Conservation (phyloP, 169 alveolate species). For the Cryptosporidium bovis region DNA sequence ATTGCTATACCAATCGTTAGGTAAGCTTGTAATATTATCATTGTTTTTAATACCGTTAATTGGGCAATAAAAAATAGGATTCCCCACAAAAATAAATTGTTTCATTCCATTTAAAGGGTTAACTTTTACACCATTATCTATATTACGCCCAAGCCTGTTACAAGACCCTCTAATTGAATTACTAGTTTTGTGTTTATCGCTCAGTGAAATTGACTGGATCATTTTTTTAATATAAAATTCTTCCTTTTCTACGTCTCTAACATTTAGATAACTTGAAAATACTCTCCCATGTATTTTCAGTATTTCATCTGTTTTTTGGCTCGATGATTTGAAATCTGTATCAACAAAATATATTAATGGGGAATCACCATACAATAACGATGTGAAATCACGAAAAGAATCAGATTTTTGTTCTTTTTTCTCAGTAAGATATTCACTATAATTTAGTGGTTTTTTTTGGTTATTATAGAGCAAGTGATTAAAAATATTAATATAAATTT, state of each 20-base stretch:
- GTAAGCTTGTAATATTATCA: conserved; percentile 24
- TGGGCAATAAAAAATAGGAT: conserved; percentile 21
- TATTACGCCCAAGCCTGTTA: neutral
- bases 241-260: conserved; percentile 60
- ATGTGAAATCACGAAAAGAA: conserved; percentile 35
- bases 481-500: conserved; percentile 44
- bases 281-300: conserved; percentile 44
- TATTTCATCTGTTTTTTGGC: conserved; percentile 48
- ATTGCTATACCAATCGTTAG: conserved; percentile 63
- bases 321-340: conserved; percentile 10
- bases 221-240: conserved; percentile 24
- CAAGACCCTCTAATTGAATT: neutral
- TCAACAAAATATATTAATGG: conserved; percentile 43
- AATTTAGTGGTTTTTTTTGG: neutral
- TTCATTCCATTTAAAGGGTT: conserved; percentile 22
- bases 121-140: neutral
- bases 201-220: neutral
- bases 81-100: conserved; percentile 12
- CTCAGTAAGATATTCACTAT: neutral
- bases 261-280: conserved; percentile 49
- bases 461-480: conserved; percentile 5
- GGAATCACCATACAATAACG: conserved; percentile 59
- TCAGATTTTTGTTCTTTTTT: neutral
- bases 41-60: conserved; percentile 19
- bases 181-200: neutral